Percentiles rank a stretch among this genome's conserved stretches.
Conservation (phyloP, 306 rosid species). For the Glycine soja region DNA sequence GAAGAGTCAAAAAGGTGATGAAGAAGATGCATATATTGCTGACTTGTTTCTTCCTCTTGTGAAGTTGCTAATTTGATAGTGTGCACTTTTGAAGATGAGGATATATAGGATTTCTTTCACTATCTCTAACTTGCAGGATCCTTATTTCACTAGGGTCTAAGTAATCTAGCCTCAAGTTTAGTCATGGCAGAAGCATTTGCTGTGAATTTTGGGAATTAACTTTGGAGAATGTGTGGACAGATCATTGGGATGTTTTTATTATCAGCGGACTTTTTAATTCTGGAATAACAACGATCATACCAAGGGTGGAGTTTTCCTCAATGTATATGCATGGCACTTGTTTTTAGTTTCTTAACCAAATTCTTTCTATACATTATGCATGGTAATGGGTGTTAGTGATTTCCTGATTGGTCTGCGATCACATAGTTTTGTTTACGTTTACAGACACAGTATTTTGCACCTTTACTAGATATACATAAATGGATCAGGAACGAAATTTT, state of each 20-base stretch:
- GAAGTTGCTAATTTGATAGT: slow-evolving; percentile 3
- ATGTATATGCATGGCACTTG: slow-evolving; percentile 8
- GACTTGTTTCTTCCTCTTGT: slow-evolving; percentile 17
- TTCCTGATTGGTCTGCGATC: neutral
- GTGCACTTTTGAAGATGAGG: slow-evolving; percentile 36
- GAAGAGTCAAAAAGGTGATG: slow-evolving; percentile 10
- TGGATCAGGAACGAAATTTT: too few species aligned
- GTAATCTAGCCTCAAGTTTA: slow-evolving; percentile 31
- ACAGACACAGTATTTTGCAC: too few species aligned
- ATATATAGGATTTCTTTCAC: slow-evolving; percentile 6
- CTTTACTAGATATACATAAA: too few species aligned
- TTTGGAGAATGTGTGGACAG: slow-evolving; percentile 36
- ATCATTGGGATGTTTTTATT: slow-evolving; percentile 50
- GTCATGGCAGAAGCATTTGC: slow-evolving; percentile 52
- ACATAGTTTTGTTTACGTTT: neutral
- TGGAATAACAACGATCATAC: slow-evolving; percentile 42
- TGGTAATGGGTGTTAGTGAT: neutral
- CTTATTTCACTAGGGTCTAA: slow-evolving; percentile 34
- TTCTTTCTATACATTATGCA: neutral
- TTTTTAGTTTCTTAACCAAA: neutral
- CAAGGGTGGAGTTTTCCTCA: slow-evolving; percentile 37
- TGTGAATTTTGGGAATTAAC: slow-evolving; percentile 61
- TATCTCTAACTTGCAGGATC: slow-evolving; percentile 42
- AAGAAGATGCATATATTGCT: slow-evolving; percentile 34
- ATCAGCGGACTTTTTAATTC: slow-evolving; percentile 53